Base-by-base conservation (phyloP, 176 grass and related monocot genomes). In the Chloris gayana region DNA sequence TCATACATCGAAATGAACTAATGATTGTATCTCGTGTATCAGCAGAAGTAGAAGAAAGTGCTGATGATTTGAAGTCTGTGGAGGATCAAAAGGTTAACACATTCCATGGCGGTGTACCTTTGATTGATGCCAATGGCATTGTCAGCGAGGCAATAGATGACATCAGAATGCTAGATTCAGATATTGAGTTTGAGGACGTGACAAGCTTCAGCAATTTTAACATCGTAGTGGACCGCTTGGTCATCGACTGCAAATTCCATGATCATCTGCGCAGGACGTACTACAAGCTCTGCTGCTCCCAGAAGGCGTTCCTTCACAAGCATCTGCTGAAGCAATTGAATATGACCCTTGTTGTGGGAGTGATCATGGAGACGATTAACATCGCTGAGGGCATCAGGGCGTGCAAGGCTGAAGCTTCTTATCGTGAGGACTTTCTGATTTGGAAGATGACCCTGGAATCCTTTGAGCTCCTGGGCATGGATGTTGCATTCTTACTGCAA, bases 401-500 rank as follows among this genome's bases (percentile, higher is more conserved):
- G 7, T 84, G 76, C 63, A 53, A 63, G 42, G 53, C 1, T 0
- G 29, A 25, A 2, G 2, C 50, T 33, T 74, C 69, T 37, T 74
- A 37, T 31, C 9, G 0, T 1, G 32, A 70, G 41, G 75, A 84
- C 81, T 38, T 88, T 6, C 32, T 80, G 21, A 11, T 84, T 14
- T 88, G 87, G 87, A 88, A 75, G 82, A 88, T 70, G 70, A 84
- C 82, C 21, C 64, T 88, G 54, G 53, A 88, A 53, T 79, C 76
- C 9, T 75, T 88, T 3, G 63, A 80, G 54, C 32, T 74, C 22
- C 76, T 88, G 41, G 87, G 87, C 42, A 88, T 88, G 87, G 17
- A 88, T 2, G 76, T 88, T 0, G 64, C 7, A 0, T 88, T 88
- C 81, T 30, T 88, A 56, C 70, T 88, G 19, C 63, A 64, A 46